phyloP scores from a whole-genome alignment of 768 basidiomycete genomes.

The Pulveroboletus sp. region DNA sequence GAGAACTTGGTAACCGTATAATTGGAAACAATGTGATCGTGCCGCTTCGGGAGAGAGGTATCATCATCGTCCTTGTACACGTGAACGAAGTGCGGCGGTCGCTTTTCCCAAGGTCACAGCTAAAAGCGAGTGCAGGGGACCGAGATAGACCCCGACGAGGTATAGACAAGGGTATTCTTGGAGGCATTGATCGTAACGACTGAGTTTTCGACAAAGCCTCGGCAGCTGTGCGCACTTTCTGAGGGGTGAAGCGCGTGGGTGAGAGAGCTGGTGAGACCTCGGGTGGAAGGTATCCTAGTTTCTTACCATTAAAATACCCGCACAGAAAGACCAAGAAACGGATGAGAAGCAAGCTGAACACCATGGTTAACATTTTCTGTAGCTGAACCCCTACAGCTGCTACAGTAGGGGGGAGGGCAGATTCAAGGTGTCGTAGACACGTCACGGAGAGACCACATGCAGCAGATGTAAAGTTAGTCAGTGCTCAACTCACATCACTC shows the following conservation, averaged over 20 bases:
- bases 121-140: conserved; percentile 56
- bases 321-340: conserved; percentile 30
- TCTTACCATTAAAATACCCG: conserved; percentile 48
- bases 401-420: not conserved
- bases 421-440: not conserved
- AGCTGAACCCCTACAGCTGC: not conserved
- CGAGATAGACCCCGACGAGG: conserved; percentile 66
- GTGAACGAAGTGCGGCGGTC: conserved; percentile 56
- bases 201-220: conserved; percentile 32
- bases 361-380: conserved; percentile 16
- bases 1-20: conserved; percentile 63
- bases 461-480: too few relatives aligned
- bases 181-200: conserved; percentile 51
- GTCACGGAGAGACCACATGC: not conserved
- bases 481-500: too few relatives aligned
- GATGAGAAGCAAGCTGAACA: conserved; percentile 7
- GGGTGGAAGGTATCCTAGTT: conserved; percentile 46
- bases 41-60: conserved; percentile 42
- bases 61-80: conserved; percentile 64
- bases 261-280: conserved; percentile 43
- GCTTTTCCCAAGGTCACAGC: conserved; percentile 72
- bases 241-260: conserved; percentile 45
- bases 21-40: conserved; percentile 70
- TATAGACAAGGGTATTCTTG: conserved; percentile 56
- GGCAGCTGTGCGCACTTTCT: conserved; percentile 39